Conservation (phyloP, 2,329 filamentous ascomycete genomes). For the Parafenestella ontariensis region DNA sequence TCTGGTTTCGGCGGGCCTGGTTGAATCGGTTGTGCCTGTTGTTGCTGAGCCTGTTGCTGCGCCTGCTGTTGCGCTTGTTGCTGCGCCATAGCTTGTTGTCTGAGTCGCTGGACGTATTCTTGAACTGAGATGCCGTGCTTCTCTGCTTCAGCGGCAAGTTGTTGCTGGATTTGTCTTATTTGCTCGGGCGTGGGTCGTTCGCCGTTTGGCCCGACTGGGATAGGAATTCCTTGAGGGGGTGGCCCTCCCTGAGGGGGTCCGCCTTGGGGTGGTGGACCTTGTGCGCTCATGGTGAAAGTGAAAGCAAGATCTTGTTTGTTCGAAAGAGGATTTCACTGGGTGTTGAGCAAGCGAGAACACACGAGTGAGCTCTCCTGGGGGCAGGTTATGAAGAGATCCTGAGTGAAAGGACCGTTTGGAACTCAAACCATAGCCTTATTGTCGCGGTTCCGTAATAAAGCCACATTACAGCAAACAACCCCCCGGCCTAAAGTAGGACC, state of each 20-base stretch:
- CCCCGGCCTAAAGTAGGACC: slow-evolving; percentile 8
- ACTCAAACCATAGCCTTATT: slow-evolving; percentile 18
- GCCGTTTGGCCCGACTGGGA: slow-evolving; percentile 41
- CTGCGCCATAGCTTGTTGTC: slow-evolving; percentile 63
- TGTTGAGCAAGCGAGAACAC: not conserved
- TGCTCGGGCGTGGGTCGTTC: slow-evolving; percentile 79
- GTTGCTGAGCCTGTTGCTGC: slow-evolving; percentile 54
- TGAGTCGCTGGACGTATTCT: slow-evolving; percentile 72
- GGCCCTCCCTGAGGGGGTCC: slow-evolving; percentile 12
- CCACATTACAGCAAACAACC: slow-evolving; percentile 21
- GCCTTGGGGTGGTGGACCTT: slow-evolving; percentile 23
- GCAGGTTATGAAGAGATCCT: not conserved
- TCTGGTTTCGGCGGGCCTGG: slow-evolving; percentile 87
- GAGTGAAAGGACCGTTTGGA: not conserved
- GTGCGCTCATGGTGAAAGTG: slow-evolving; percentile 24
- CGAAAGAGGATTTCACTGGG: not conserved
- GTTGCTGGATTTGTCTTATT: slow-evolving; percentile 81
- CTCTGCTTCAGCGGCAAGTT: slow-evolving; percentile 81
- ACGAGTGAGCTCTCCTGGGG: not conserved
- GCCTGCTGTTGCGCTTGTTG: slow-evolving; percentile 54
- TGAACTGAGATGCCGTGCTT: slow-evolving; percentile 85
- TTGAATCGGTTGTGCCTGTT: slow-evolving; percentile 68
- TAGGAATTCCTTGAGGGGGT: slow-evolving; percentile 32
- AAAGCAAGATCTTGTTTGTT: slow-evolving; percentile 1
- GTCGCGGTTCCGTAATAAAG: slow-evolving; percentile 20